A percentile compares a stretch with the other conserved stretches of the same genome.
These are phyloP conservation scores for Karstenula rhodostoma DNA, from an alignment of 2,329 filamentous ascomycete genomes.

Conservation along the genomic window DNA sequence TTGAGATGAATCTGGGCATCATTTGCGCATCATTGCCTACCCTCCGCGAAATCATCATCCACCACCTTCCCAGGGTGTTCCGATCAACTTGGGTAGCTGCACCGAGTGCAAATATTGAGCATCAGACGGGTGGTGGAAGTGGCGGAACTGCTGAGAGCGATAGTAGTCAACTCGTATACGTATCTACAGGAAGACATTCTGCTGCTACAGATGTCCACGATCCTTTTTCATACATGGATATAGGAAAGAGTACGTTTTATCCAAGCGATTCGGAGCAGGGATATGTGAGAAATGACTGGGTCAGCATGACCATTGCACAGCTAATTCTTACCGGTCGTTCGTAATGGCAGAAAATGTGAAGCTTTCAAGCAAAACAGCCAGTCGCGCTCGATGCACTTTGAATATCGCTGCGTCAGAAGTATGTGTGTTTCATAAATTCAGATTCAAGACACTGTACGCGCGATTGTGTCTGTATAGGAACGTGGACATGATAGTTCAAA, in stretches of 20 bases:
- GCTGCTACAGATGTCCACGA: not conserved
- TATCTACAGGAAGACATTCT: not conserved
- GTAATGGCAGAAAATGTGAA: too few relatives aligned
- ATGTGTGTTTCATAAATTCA: too few relatives aligned
- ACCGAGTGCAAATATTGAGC: not conserved
- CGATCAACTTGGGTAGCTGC: not conserved
- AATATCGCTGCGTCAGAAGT: too few relatives aligned
- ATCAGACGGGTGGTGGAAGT: not conserved
- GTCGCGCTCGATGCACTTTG: too few relatives aligned
- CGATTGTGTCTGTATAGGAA: too few relatives aligned
- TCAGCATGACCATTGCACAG: too few relatives aligned
- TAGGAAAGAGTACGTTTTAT: not conserved
- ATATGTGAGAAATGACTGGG: not conserved
- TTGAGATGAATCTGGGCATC: constrained; percentile 32
- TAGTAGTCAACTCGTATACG: not conserved
- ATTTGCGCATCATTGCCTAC: constrained; percentile 34
- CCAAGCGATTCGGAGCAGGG: not conserved
- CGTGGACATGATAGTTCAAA: not conserved
- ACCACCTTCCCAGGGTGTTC: constrained; percentile 20
- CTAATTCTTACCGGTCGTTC: too few relatives aligned
- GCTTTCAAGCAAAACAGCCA: too few relatives aligned
- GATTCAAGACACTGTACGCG: too few relatives aligned
- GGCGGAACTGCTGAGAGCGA: not conserved
- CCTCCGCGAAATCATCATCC: constrained; percentile 25
- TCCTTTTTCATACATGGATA: not conserved